Conservation (phyloP, 805 yeast species). For the Maudiozyma barnettii region DNA sequence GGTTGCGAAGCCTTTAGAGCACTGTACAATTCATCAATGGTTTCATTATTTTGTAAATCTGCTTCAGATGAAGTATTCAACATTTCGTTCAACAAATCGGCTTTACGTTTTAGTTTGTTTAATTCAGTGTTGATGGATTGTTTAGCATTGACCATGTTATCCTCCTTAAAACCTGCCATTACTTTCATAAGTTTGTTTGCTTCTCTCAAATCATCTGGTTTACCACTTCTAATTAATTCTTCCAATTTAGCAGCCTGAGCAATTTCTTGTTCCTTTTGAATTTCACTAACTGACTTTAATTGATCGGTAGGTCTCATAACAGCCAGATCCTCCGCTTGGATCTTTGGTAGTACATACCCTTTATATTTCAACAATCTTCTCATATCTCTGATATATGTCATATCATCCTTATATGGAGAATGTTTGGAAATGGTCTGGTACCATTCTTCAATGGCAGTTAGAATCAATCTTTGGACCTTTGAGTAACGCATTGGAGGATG, state of each 20-base stretch:
- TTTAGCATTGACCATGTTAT: slow-evolving; percentile 52
- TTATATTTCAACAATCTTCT: slow-evolving; percentile 80
- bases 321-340: slow-evolving; percentile 83
- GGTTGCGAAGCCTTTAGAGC: slow-evolving; percentile 81
- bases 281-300: slow-evolving; percentile 78
- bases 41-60: slow-evolving; percentile 43
- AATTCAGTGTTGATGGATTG: slow-evolving; percentile 77
- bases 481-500: slow-evolving; percentile 82
- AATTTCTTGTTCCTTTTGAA: slow-evolving; percentile 83
- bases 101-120: slow-evolving; percentile 73
- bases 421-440: slow-evolving; percentile 87
- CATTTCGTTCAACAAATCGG: slow-evolving; percentile 84
- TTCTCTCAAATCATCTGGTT: slow-evolving; percentile 89
- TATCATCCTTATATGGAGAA: slow-evolving; percentile 81
- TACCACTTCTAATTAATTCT: slow-evolving; percentile 89
- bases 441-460: slow-evolving; percentile 96
- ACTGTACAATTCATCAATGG: slow-evolving; percentile 65
- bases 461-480: slow-evolving; percentile 70
- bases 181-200: slow-evolving; percentile 95
- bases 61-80: slow-evolving; percentile 39
- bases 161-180: slow-evolving; percentile 95
- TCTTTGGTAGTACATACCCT: slow-evolving; percentile 90
- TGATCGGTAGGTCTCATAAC: slow-evolving; percentile 85
- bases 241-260: slow-evolving; percentile 94
- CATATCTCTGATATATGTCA: slow-evolving; percentile 91